Evolutionary conservation across 176 grass and related monocot genomes (phyloP).

Genomic region (Ensete glaucum): DNA sequence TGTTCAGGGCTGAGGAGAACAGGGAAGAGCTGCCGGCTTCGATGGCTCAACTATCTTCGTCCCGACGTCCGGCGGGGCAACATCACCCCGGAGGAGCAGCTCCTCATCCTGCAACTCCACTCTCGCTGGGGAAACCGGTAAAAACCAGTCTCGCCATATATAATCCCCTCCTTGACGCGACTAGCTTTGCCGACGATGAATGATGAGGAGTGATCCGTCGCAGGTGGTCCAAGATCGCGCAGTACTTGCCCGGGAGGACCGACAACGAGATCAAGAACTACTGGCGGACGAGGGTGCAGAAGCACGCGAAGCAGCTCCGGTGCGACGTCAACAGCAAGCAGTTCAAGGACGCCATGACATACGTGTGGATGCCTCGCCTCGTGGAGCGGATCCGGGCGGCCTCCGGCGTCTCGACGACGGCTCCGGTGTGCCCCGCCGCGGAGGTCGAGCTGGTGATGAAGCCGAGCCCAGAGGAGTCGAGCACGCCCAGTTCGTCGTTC

Average conservation of each 20-base stretch:
- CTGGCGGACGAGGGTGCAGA: conserved; percentile 17
- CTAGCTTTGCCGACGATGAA: no score
- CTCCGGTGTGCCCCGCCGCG: not conserved
- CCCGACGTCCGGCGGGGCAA: conserved; percentile 86
- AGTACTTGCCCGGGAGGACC: conserved; percentile 9
- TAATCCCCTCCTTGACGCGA: no score
- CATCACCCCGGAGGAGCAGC: conserved; percentile 97
- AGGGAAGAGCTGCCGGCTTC: conserved; percentile 89
- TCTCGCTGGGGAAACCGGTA: conserved; percentile 91
- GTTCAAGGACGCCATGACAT: conserved; percentile 13
- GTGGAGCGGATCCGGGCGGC: conserved; percentile 3
- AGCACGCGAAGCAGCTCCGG: conserved; percentile 18
- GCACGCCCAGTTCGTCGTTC: not conserved
- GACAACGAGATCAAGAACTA: conserved; percentile 22
- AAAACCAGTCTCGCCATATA: not conserved
- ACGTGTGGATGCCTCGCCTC: conserved; percentile 18
- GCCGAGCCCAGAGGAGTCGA: not conserved
- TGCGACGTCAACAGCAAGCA: conserved; percentile 18
- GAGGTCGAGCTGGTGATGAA: not conserved
- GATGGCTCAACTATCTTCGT: conserved; percentile 95
- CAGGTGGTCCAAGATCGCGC: conserved; percentile 19
- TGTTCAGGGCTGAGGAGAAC: conserved; percentile 72
- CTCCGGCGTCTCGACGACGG: not conserved
- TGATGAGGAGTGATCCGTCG: no score
- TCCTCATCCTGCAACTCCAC: conserved; percentile 91